phyloP scores from a whole-genome alignment of 495 filamentous ascomycete species.

The Annulohypoxylon stygium region DNA sequence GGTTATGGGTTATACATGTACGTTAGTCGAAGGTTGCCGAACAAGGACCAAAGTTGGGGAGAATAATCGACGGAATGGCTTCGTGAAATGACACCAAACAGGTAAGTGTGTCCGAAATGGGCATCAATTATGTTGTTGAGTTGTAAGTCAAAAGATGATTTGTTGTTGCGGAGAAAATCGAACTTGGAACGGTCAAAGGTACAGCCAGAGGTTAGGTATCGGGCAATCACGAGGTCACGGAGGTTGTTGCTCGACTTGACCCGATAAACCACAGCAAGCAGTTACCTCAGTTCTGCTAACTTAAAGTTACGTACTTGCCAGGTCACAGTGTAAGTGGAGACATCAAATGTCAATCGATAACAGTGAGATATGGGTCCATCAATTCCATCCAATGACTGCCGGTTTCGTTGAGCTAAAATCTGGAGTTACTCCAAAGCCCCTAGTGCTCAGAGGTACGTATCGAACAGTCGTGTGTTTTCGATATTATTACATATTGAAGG shows the following conservation, averaged over 20 bases:
- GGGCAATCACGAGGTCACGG: conserved; percentile 46
- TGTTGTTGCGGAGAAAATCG: conserved; percentile 45
- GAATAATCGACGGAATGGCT: conserved; percentile 1
- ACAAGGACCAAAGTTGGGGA: neutral
- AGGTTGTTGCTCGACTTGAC: conserved; percentile 35
- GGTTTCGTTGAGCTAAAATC: conserved; percentile 8
- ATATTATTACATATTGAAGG: neutral
- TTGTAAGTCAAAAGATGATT: conserved; percentile 49
- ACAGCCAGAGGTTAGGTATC: conserved; percentile 18
- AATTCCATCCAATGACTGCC: conserved; percentile 19
- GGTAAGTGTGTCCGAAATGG: conserved; percentile 27
- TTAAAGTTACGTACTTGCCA: neutral
- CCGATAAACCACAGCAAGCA: conserved; percentile 18
- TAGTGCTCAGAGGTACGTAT: conserved; percentile 17
- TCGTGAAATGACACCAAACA: neutral
- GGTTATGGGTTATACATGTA: conserved; percentile 5
- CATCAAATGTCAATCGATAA: conserved; percentile 29
- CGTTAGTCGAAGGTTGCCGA: conserved; percentile 11
- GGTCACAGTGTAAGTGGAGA: neutral
- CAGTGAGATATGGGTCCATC: neutral
- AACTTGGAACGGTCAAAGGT: conserved; percentile 30
- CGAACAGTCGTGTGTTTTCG: neutral
- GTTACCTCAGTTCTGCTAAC: neutral
- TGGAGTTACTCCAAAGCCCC: conserved; percentile 21
- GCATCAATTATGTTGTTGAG: conserved; percentile 38